These are phyloP conservation scores for Pelargonium exstipulatum DNA, from an alignment of 441 rosid species.

Conservation along the genomic window DNA sequence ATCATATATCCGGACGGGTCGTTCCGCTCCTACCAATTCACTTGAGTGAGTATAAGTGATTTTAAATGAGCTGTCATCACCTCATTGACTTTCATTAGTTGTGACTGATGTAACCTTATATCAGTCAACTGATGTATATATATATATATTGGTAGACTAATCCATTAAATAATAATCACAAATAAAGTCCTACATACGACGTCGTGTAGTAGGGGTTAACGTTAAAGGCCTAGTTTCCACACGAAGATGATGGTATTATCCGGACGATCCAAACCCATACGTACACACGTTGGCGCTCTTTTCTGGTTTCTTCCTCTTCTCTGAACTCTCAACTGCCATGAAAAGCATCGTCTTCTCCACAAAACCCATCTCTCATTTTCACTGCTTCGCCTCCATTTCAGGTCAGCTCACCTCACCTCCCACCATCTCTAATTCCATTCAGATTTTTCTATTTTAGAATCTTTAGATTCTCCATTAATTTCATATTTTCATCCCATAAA, in stretches of 20 bases:
- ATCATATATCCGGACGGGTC: too few species aligned
- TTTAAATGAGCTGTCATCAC: too few species aligned
- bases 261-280: conserved; percentile 26
- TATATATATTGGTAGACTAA: too few species aligned
- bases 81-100: too few species aligned
- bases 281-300: conserved; percentile 28
- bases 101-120: too few species aligned
- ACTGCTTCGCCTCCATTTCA: conserved; percentile 1
- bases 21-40: too few species aligned
- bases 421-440: too few species aligned
- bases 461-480: background rate
- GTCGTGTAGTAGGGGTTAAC: conserved; percentile 18
- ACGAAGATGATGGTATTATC: conserved; percentile 38
- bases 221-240: conserved; percentile 42
- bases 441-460: too few species aligned
- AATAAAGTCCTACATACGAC: too few species aligned
- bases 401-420: background rate
- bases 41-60: too few species aligned
- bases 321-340: conserved; percentile 21
- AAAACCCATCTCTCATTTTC: background rate
- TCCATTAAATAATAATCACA: too few species aligned
- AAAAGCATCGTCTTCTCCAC: conserved; percentile 8
- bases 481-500: background rate
- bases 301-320: background rate
- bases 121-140: too few species aligned